Conservation (phyloP, 345 rosid species). For the Litchi chinensis region DNA sequence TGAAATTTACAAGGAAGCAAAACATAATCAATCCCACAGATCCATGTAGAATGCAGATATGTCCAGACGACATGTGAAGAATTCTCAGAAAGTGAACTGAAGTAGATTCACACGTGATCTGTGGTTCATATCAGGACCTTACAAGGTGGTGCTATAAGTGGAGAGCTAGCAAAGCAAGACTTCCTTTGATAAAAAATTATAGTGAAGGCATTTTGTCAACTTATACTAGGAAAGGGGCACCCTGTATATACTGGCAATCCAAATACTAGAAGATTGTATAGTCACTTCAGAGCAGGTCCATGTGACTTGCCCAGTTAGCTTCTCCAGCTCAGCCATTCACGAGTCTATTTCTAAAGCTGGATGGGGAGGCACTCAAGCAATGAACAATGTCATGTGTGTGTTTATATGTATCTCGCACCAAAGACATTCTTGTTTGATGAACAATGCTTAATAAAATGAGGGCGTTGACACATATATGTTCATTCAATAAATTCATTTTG, state of each 20-base stretch:
- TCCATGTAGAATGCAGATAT: neutral
- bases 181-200: neutral
- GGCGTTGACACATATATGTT: too few species aligned
- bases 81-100: neutral
- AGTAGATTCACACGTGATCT: neutral
- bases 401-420: too few species aligned
- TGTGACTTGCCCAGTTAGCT: conserved; percentile 5
- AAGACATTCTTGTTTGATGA: too few species aligned
- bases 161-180: neutral
- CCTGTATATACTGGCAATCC: neutral
- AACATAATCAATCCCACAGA: neutral
- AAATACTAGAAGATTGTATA: neutral
- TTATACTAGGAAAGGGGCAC: neutral
- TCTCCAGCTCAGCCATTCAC: too few species aligned
- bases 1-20: neutral
- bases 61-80: neutral
- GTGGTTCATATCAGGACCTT: neutral
- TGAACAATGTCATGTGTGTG: too few species aligned
- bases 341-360: too few species aligned
- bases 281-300: neutral
- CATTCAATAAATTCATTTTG: too few species aligned
- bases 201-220: neutral
- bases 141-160: neutral
- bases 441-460: too few species aligned
- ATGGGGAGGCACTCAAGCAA: too few species aligned